Conservation (phyloP, 2,329 filamentous ascomycete species). For the Polytolypa hystricis region DNA sequence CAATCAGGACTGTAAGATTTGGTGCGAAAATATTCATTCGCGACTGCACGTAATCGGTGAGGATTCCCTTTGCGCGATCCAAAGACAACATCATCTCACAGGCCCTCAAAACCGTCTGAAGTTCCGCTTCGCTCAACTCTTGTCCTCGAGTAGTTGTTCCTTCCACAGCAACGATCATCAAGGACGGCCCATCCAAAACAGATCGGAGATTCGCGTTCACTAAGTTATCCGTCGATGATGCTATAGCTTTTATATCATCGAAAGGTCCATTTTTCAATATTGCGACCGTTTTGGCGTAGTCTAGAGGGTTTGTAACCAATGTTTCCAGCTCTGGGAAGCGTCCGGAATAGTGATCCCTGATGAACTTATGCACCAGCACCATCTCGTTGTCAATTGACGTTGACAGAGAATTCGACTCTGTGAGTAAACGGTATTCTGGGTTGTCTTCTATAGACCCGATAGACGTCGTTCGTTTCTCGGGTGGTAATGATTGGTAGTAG, state of each 20-base stretch:
- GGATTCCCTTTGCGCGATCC: slow-evolving; percentile 71
- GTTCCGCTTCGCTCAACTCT: slow-evolving; percentile 62
- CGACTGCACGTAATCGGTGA: slow-evolving; percentile 92
- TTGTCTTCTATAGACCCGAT: slow-evolving; percentile 84
- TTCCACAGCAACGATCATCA: slow-evolving; percentile 95
- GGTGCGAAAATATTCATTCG: slow-evolving; percentile 95
- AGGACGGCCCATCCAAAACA: slow-evolving; percentile 73
- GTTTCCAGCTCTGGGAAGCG: slow-evolving; percentile 88
- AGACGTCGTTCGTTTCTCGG: slow-evolving; percentile 51
- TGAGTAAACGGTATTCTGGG: slow-evolving; percentile 79
- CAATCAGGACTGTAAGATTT: slow-evolving; percentile 81
- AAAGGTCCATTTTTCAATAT: slow-evolving; percentile 89
- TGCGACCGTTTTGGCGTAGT: slow-evolving; percentile 89
- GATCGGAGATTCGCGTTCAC: slow-evolving; percentile 64
- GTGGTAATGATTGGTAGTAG: slow-evolving; percentile 59
- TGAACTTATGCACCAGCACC: slow-evolving; percentile 87
- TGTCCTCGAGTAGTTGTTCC: slow-evolving; percentile 79
- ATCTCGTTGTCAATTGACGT: slow-evolving; percentile 91
- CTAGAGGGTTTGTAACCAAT: slow-evolving; percentile 79
- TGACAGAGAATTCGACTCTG: slow-evolving; percentile 78
- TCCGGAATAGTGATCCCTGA: slow-evolving; percentile 88
- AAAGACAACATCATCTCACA: slow-evolving; percentile 84
- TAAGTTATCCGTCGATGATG: slow-evolving; percentile 66
- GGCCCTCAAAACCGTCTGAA: slow-evolving; percentile 61
- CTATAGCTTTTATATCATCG: slow-evolving; percentile 72